A percentile compares a stretch with the other conserved stretches of the same genome.
phyloP scores from a whole-genome alignment of 1,284 basidiomycete species.

The Puccinia horiana region DNA sequence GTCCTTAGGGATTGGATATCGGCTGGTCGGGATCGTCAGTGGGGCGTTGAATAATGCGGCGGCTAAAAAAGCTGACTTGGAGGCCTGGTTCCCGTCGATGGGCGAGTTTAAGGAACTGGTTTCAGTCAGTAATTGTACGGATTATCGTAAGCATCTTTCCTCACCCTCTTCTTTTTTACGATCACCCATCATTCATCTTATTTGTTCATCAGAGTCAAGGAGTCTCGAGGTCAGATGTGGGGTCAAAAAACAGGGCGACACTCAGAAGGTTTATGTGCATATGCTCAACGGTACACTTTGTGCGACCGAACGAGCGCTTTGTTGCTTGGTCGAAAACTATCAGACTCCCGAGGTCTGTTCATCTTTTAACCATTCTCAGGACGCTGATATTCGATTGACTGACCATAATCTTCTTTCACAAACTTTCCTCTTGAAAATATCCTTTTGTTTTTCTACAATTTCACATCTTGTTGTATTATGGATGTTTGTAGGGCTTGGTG shows the following conservation, averaged over 20 bases:
- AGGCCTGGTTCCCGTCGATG: conserved; percentile 99
- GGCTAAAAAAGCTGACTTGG: conserved; percentile 87
- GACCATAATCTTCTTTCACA: neutral
- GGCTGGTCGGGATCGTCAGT: conserved; percentile 91
- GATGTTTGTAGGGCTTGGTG: conserved; percentile 22
- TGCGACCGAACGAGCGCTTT: conserved; percentile 91
- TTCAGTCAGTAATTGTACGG: conserved; percentile 61
- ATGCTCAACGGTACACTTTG: conserved; percentile 98
- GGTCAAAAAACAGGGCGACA: conserved; percentile 79
- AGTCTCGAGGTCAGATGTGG: conserved; percentile 86
- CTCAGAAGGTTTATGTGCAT: conserved; percentile 87
- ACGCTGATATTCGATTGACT: neutral
- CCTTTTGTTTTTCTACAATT: neutral
- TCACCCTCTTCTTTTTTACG: neutral
- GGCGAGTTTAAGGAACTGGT: conserved; percentile 84
- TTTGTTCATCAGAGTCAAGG: conserved; percentile 70
- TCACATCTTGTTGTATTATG: neutral
- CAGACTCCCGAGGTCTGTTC: conserved; percentile 73
- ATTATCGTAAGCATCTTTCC: conserved; percentile 58
- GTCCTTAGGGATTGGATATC: conserved; percentile 85
- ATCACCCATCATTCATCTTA: neutral
- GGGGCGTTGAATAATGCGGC: conserved; percentile 96
- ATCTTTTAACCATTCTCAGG: neutral
- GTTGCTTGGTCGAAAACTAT: conserved; percentile 98
- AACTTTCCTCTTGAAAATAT: neutral